phyloP scores from a whole-genome alignment of 2,329 filamentous ascomycete genomes.

The Cytospora piceae region DNA sequence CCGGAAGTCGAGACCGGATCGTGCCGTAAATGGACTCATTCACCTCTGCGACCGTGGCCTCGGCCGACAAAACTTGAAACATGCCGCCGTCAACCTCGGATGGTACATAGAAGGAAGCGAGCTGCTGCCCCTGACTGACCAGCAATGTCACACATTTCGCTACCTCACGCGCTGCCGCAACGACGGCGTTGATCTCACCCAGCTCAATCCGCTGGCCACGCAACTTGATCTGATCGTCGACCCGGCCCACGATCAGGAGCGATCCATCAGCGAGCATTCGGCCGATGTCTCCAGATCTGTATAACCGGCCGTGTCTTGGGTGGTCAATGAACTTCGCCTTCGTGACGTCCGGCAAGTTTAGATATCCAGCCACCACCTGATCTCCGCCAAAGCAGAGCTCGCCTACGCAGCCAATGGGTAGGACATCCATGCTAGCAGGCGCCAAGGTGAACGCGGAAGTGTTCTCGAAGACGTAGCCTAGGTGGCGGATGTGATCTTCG shows the following conservation, averaged over 20 bases:
- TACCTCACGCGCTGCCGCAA: constrained; percentile 57
- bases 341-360: constrained; percentile 67
- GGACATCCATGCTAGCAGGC: constrained; percentile 49
- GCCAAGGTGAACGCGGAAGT: constrained; percentile 72
- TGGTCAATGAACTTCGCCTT: constrained; percentile 70
- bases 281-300: constrained; percentile 82
- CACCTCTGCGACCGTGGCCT: constrained; percentile 36
- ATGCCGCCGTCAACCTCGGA: constrained; percentile 27
- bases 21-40: constrained; percentile 56
- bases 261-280: constrained; percentile 77
- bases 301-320: constrained; percentile 70
- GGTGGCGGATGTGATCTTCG: constrained; percentile 68
- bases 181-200: constrained; percentile 69
- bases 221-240: constrained; percentile 82
- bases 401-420: constrained; percentile 74
- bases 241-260: constrained; percentile 71
- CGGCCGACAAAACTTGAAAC: constrained; percentile 45
- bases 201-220: constrained; percentile 81
- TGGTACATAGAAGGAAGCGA: constrained; percentile 73
- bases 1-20: constrained; percentile 62
- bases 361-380: constrained; percentile 77
- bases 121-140: constrained; percentile 48
- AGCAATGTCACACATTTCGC: constrained; percentile 69
- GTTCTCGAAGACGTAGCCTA: constrained; percentile 75
- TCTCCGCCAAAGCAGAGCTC: constrained; percentile 87